These are phyloP conservation scores for Filosporella fistucella DNA, from an alignment of 495 filamentous ascomycete species.

Conservation along the genomic window DNA sequence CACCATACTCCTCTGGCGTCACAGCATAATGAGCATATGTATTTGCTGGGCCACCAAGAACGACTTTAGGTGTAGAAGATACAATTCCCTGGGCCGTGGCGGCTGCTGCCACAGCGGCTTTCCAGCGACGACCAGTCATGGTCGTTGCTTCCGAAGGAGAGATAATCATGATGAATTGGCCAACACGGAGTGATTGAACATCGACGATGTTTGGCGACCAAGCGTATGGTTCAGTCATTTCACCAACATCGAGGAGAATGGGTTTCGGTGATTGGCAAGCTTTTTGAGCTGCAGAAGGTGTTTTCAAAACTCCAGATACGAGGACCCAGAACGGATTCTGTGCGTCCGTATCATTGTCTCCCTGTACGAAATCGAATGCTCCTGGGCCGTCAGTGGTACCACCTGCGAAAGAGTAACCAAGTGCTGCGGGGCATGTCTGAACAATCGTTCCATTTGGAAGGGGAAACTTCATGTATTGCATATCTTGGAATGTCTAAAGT, in stretches of 20 bases:
- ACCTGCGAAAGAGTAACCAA: constrained; percentile 92
- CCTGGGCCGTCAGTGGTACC: constrained; percentile 93
- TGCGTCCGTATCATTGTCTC: constrained; percentile 61
- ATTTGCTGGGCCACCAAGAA: constrained; percentile 88
- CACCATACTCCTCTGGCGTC: constrained; percentile 83
- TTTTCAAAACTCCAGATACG: constrained; percentile 66
- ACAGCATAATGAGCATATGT: constrained; percentile 90
- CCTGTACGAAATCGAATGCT: constrained; percentile 90
- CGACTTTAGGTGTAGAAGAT: constrained; percentile 40
- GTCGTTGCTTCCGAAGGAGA: constrained; percentile 87
- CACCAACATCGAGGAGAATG: constrained; percentile 84
- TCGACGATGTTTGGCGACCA: constrained; percentile 94
- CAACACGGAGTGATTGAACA: constrained; percentile 84
- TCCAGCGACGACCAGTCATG: constrained; percentile 93
- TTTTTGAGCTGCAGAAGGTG: constrained; percentile 65
- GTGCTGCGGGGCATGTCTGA: constrained; percentile 80
- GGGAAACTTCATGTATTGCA: constrained; percentile 55
- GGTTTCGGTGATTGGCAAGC: constrained; percentile 83
- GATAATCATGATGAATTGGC: constrained; percentile 83
- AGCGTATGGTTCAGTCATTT: constrained; percentile 68
- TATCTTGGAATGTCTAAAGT: constrained; percentile 62
- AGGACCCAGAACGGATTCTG: constrained; percentile 75
- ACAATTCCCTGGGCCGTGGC: constrained; percentile 26
- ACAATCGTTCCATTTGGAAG: constrained; percentile 70
- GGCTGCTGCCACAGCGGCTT: constrained; percentile 60